These are phyloP conservation scores for Nicotiana obtusifolia DNA, from an alignment of 257 asterid genomes.

Conservation along the genomic window DNA sequence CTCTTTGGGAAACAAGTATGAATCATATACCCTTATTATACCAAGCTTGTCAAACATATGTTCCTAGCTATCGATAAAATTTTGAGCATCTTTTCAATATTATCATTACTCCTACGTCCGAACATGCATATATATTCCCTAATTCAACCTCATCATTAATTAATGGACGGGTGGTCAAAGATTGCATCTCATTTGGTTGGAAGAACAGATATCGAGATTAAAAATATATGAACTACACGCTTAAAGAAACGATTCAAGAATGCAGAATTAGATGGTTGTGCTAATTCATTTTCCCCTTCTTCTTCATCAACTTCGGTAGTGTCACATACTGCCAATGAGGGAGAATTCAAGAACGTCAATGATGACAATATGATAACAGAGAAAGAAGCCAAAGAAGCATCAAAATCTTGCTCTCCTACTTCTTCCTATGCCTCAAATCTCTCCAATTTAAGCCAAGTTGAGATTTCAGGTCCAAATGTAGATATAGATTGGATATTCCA, in stretches of 20 bases:
- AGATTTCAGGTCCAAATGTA: not conserved
- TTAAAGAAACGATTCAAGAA: slow-evolving; percentile 40
- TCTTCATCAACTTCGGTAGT: slow-evolving; percentile 10
- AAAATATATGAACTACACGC: slow-evolving; percentile 66
- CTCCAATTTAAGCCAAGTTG: slow-evolving; percentile 6
- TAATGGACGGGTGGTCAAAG: slow-evolving; percentile 57
- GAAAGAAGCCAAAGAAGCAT: not conserved
- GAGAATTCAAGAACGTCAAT: not conserved
- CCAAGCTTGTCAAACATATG: not conserved
- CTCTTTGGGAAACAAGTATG: slow-evolving; percentile 61
- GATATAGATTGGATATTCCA: slow-evolving; percentile 4
- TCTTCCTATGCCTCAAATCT: slow-evolving; percentile 20
- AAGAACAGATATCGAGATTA: slow-evolving; percentile 78
- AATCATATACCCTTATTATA: not conserved
- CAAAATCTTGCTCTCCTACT: slow-evolving; percentile 12
- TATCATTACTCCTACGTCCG: not conserved
- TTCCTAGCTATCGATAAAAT: not conserved
- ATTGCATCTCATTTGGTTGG: slow-evolving; percentile 67
- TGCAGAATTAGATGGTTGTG: not conserved
- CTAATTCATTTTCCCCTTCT: not conserved
- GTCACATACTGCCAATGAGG: not conserved
- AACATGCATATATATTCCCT: not conserved
- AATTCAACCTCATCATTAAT: not conserved
- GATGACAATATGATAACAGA: not conserved
- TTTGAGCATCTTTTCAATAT: not conserved